These are phyloP conservation scores for Populus hybrid DNA, from an alignment of 441 rosid genomes.

Conservation along the genomic window DNA sequence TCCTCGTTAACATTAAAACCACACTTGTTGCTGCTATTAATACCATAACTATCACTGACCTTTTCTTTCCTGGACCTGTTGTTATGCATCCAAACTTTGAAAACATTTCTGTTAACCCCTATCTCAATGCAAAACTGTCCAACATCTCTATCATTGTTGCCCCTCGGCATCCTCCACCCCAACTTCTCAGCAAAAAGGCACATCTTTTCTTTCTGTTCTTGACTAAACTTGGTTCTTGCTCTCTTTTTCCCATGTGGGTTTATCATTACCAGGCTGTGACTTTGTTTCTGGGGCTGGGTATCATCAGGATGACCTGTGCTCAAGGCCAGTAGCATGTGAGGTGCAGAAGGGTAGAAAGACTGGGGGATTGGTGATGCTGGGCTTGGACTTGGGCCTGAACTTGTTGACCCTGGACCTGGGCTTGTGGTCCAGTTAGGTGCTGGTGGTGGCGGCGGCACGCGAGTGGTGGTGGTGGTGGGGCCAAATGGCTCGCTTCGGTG, in stretches of 20 bases:
- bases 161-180: constrained; percentile 56
- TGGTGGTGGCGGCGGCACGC: constrained; percentile 2
- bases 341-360: constrained; percentile 42
- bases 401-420: constrained; percentile 31
- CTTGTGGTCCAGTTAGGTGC: constrained; percentile 30
- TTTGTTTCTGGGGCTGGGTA: constrained; percentile 2
- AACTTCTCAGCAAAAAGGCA: constrained; percentile 45
- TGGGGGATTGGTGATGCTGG: constrained; percentile 41
- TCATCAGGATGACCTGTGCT: constrained; percentile 23
- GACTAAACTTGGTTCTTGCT: constrained; percentile 38
- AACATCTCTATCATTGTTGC: constrained; percentile 32
- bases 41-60: constrained; percentile 1
- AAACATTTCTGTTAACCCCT: constrained; percentile 46
- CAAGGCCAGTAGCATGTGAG: constrained; percentile 40
- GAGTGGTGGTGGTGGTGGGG: constrained; percentile 10
- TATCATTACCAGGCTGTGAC: constrained; percentile 7
- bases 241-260: constrained; percentile 18
- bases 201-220: constrained; percentile 61
- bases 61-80: constrained; percentile 44
- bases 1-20: constrained; percentile 12
- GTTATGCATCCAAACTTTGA: constrained; percentile 75
- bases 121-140: constrained; percentile 42
- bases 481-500: constrained; percentile 46
- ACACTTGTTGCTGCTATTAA: constrained; percentile 7
- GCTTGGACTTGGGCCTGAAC: constrained; percentile 29